Evolutionary conservation across 2,329 filamentous ascomycete genomes (phyloP).

Genomic region (Lecanoromycetidae sp.): DNA sequence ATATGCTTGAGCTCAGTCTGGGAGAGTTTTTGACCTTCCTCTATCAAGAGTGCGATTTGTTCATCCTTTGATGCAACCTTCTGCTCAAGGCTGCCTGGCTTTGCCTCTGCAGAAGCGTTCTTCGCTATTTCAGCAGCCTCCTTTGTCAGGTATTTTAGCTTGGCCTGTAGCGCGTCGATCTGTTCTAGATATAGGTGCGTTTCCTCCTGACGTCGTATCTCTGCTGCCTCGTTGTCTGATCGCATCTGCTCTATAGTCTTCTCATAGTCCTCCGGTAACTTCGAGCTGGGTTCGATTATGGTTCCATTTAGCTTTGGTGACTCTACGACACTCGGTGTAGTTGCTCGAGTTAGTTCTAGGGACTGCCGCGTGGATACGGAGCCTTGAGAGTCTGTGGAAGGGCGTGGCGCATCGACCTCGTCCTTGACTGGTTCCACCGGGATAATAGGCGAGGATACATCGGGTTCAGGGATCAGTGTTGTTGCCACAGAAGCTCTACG

Average conservation of each 20-base stretch:
- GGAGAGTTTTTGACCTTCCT: conserved; percentile 82
- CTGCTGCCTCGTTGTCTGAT: conserved; percentile 38
- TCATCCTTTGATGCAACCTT: conserved; percentile 82
- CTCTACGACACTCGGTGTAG: neutral
- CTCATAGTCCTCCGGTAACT: conserved; percentile 28
- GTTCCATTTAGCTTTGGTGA: conserved; percentile 11
- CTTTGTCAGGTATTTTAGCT: conserved; percentile 75
- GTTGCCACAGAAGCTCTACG: neutral
- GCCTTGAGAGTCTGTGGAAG: conserved; percentile 13
- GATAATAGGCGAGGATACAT: neutral
- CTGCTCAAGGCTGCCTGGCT: conserved; percentile 56
- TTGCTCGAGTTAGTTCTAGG: conserved; percentile 10
- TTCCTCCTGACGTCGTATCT: conserved; percentile 63
- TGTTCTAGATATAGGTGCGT: conserved; percentile 72
- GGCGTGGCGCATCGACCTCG: conserved; percentile 1
- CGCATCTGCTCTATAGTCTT: conserved; percentile 37
- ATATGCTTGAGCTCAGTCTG: conserved; percentile 77
- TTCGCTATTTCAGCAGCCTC: conserved; percentile 67
- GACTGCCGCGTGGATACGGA: conserved; percentile 13
- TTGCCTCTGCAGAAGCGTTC: conserved; percentile 50
- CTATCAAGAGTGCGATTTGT: conserved; percentile 76
- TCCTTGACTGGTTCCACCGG: neutral
- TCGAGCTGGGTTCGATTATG: neutral
- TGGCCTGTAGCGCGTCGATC: conserved; percentile 83
- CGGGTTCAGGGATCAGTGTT: neutral